Base-by-base conservation (phyloP, 2,329 filamentous ascomycete genomes). In the Phialophora tarda region DNA sequence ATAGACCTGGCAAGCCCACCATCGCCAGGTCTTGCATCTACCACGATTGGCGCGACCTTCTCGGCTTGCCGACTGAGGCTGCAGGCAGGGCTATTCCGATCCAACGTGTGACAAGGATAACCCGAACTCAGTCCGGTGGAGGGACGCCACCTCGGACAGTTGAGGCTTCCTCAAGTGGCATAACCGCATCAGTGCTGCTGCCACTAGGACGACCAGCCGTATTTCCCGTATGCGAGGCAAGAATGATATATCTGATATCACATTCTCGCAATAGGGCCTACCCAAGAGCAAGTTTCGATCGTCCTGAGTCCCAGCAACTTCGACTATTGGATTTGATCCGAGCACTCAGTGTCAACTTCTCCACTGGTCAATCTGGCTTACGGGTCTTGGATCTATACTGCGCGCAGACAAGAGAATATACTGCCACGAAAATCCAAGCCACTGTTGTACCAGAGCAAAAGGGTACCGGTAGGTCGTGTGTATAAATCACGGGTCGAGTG, bases 241-340 rank as follows among this genome's bases (percentile, higher is more conserved):
- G n/a, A 30, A 14, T 26, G 63, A 68, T 64, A 68, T 63, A 58
- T 61, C 59, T 61, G 59, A 66, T 66, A 65, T 68, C 62, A 68
- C 17, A 65, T 68, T 68, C 50, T 53, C 14, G 8, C n/a, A 55
- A 57, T 56, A 17, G 59, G 48, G 53, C 47, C 51, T 57, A 50
- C 53, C 56, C 57, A 17, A 30, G 3, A 17, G 55, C 48, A 54
- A 28, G 21, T 44, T 41, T 32, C 23, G 41, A 48, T 30, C 34
- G 55, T 50, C 21, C 23, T 30, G 23, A 55, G 26, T n/a, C 26
- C 44, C 21, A 11, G 24, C 32, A 24, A 54, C 34, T 32, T 6
- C 23, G 23, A 12, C 21, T 48, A 60, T 65, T 63, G 66, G 65
- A 12, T 32, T 47, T 44, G 34, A 28, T 12, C 28, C 17, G 53